A percentile compares a stretch with the other conserved stretches of the same genome.
phyloP scores from a whole-genome alignment of 306 rosid species.

The Gynostemma pentaphyllum region DNA sequence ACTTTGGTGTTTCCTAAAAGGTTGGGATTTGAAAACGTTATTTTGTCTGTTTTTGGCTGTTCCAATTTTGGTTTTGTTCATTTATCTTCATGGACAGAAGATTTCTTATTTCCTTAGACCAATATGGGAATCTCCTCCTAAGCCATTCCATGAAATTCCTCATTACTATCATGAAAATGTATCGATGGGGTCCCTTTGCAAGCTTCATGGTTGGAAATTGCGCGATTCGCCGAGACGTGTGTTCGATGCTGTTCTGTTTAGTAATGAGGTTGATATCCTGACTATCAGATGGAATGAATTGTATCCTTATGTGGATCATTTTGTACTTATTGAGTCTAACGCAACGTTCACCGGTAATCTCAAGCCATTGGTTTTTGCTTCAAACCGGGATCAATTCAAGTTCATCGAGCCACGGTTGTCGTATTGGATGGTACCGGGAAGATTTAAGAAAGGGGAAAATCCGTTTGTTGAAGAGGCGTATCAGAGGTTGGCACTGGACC shows the following conservation, averaged over 20 bases:
- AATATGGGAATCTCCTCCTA: constrained; percentile 80
- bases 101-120: constrained; percentile 70
- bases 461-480: constrained; percentile 81
- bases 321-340: constrained; percentile 69
- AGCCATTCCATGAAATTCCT: constrained; percentile 58
- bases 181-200: constrained; percentile 57
- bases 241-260: constrained; percentile 72
- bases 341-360: constrained; percentile 61
- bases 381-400: constrained; percentile 38
- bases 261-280: constrained; percentile 69
- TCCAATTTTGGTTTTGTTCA: constrained; percentile 32
- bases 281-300: constrained; percentile 72
- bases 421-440: constrained; percentile 50
- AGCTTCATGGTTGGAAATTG: constrained; percentile 66
- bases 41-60: constrained; percentile 32
- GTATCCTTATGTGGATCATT: constrained; percentile 52
- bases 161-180: constrained; percentile 69
- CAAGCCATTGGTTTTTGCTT: constrained; percentile 45
- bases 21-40: constrained; percentile 43
- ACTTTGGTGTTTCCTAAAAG: constrained; percentile 48
- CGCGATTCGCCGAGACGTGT: constrained; percentile 73
- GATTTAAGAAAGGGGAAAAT: constrained; percentile 59
- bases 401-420: constrained; percentile 50
- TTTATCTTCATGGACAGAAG: constrained; percentile 69
- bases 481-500: constrained; percentile 67